Conservation (phyloP, 371 early-diverging fungal genomes). For the Actinomortierella ambigua region DNA sequence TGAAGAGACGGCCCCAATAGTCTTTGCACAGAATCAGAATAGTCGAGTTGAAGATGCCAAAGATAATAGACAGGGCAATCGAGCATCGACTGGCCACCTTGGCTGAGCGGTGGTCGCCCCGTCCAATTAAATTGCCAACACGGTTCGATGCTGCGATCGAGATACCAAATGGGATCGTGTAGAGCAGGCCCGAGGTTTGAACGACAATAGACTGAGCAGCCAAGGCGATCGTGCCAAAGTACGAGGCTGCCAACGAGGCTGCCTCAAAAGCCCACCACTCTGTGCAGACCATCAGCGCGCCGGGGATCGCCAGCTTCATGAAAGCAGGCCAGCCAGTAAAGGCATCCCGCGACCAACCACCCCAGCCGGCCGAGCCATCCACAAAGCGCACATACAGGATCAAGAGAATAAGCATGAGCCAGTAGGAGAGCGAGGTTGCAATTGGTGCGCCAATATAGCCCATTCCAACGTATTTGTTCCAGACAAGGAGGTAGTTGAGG, state of each 20-base stretch:
- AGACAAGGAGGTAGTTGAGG: conserved; percentile 77
- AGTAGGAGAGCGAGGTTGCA: conserved; percentile 78
- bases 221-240: conserved; percentile 74
- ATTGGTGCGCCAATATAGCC: conserved; percentile 89
- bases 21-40: conserved; percentile 48
- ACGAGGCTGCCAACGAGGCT: conserved; percentile 78
- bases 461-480: conserved; percentile 61
- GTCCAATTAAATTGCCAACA: conserved; percentile 81
- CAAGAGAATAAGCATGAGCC: conserved; percentile 65
- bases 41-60: conserved; percentile 31
- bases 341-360: conserved; percentile 81
- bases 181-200: conserved; percentile 72
- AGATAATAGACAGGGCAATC: conserved; percentile 39
- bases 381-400: conserved; percentile 69
- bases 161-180: conserved; percentile 74
- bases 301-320: conserved; percentile 72
- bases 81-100: conserved; percentile 31
- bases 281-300: conserved; percentile 73
- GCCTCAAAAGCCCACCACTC: conserved; percentile 82
- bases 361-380: conserved; percentile 78
- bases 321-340: conserved; percentile 69
- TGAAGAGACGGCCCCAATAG: conserved; percentile 69
- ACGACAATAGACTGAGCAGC: conserved; percentile 89
- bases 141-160: conserved; percentile 78
- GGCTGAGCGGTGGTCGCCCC: conserved; percentile 36